Evolutionary conservation across 2,329 filamentous ascomycete genomes (phyloP).

Genomic region (Xylariales sp.): DNA sequence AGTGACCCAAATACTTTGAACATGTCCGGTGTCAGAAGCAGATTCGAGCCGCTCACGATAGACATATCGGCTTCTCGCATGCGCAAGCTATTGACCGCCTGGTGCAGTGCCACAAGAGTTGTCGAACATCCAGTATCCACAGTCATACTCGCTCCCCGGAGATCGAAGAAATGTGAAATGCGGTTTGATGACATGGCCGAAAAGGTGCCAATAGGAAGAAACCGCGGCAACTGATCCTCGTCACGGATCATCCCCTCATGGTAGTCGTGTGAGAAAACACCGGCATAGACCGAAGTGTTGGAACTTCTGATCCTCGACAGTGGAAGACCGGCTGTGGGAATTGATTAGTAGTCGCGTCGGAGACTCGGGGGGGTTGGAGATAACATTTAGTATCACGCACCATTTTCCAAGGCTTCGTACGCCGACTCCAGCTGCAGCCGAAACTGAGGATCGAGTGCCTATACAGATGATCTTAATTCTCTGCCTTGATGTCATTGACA

Average conservation of each 20-base stretch:
- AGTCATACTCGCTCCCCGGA: conserved; percentile 25
- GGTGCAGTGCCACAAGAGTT: conserved; percentile 23
- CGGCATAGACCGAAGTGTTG: conserved; percentile 26
- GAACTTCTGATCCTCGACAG: conserved; percentile 19
- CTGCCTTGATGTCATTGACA: not conserved
- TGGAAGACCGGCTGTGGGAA: conserved; percentile 22
- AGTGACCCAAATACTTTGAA: conserved; percentile 40
- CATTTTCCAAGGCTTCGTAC: conserved; percentile 29
- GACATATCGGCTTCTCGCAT: conserved; percentile 14
- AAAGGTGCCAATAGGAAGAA: conserved; percentile 26
- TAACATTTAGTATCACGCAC: conserved; percentile 11
- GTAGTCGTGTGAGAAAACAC: conserved; percentile 12
- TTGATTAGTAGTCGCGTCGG: too few species aligned
- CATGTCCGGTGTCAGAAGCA: conserved; percentile 21
- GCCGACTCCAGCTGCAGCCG: conserved; percentile 25
- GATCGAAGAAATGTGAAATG: conserved; percentile 25
- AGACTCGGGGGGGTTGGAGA: too few species aligned
- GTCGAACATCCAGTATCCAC: conserved; percentile 32
- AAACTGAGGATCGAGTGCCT: conserved; percentile 31
- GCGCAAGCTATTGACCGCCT: conserved; percentile 5
- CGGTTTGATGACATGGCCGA: conserved; percentile 19
- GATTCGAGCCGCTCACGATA: conserved; percentile 21
- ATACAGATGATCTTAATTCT: not conserved
- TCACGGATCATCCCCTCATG: conserved; percentile 6
- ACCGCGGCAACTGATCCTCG: conserved; percentile 3